Evolutionary conservation across 345 rosid genomes (phyloP).

Genomic region (Aquilaria sinensis): DNA sequence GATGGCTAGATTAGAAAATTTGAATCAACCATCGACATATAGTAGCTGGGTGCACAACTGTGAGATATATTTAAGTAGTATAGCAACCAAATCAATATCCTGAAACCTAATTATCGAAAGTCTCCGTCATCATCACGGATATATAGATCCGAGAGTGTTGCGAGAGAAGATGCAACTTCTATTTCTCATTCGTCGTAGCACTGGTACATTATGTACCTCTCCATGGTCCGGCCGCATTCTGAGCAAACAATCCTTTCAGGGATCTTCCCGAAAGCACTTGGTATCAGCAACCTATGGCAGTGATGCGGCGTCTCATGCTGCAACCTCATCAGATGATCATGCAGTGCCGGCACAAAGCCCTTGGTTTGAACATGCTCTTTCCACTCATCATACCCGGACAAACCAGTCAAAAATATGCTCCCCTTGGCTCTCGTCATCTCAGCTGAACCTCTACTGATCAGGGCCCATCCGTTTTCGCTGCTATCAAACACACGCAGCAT

Average conservation of each 20-base stretch:
- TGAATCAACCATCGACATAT: no score
- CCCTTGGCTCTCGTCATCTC: constrained; percentile 50
- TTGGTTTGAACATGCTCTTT: constrained; percentile 14
- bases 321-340: constrained; percentile 27
- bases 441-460: constrained; percentile 36
- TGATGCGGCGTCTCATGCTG: constrained; percentile 43
- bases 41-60: no score
- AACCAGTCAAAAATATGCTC: constrained; percentile 20
- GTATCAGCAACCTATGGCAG: constrained; percentile 50
- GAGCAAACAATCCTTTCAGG: constrained; percentile 51
- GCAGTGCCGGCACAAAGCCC: constrained; percentile 44
- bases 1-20: no score
- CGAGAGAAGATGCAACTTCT: background rate
- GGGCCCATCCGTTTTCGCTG: constrained; percentile 59
- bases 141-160: no score
- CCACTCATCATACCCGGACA: constrained; percentile 36
- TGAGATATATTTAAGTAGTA: no score
- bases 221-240: constrained; percentile 54
- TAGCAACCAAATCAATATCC: no score
- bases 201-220: constrained; percentile 51
- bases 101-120: no score
- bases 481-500: constrained; percentile 52
- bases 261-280: constrained; percentile 38
- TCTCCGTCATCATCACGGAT: no score
- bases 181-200: constrained; percentile 43